These are phyloP conservation scores for Rostrohypoxylon terebratum DNA, from an alignment of 495 filamentous ascomycete species.

Conservation along the genomic window DNA sequence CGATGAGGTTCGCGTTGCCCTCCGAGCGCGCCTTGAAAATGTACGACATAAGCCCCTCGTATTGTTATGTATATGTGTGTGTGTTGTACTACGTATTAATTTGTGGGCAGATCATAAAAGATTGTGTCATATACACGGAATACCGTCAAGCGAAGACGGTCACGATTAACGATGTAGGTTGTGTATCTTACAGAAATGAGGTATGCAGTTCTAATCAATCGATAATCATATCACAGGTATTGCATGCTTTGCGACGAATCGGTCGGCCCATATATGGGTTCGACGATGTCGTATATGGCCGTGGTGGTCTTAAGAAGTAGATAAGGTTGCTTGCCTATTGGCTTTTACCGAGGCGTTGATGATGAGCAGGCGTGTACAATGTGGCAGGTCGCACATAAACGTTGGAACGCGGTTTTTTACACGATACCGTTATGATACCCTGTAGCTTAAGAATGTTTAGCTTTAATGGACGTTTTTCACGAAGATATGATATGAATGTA, in stretches of 20 bases:
- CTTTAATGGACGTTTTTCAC: conserved; percentile 7
- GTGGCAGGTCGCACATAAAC: not conserved
- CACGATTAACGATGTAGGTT: conserved; percentile 72
- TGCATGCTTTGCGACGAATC: conserved; percentile 65
- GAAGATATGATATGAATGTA: conserved; percentile 2
- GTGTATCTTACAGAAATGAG: not conserved
- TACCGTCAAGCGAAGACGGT: conserved; percentile 68
- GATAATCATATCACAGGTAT: conserved; percentile 60
- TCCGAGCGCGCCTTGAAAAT: conserved; percentile 65
- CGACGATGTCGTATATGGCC: conserved; percentile 42
- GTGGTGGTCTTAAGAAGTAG: not conserved
- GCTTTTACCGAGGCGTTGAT: not conserved
- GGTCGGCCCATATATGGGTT: conserved; percentile 66
- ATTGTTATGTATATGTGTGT: not conserved
- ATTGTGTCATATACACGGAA: conserved; percentile 65
- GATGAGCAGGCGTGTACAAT: not conserved
- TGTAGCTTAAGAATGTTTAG: conserved; percentile 4
- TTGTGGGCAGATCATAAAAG: conserved; percentile 61
- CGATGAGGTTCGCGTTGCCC: conserved; percentile 67
- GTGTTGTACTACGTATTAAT: conserved; percentile 14
- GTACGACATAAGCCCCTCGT: conserved; percentile 57
- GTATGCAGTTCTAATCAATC: conserved; percentile 6
- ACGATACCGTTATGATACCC: conserved; percentile 19
- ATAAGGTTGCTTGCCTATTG: not conserved
- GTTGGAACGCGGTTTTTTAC: not conserved